Percentiles rank a stretch among this genome's conserved stretches.
These are phyloP conservation scores for Trametes sp. DNA, from an alignment of 1,284 basidiomycete species.

Conservation along the genomic window DNA sequence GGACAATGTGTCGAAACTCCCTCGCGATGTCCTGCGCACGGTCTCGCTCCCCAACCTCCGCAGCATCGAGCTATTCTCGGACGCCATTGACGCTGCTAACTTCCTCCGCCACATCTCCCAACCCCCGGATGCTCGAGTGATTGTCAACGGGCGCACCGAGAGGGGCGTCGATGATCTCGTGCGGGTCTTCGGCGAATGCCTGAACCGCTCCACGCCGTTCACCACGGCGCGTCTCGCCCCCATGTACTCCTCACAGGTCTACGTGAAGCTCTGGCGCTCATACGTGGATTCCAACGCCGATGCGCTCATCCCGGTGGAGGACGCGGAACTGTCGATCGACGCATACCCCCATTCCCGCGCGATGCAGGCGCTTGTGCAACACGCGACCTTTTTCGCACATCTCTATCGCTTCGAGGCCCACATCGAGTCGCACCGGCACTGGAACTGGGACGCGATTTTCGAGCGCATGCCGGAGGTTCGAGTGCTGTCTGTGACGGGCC, in stretches of 20 bases:
- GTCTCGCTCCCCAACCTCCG: constrained; percentile 8
- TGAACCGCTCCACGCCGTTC: background rate
- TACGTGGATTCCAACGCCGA: background rate
- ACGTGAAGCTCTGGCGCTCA: constrained; percentile 6
- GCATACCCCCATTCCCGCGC: background rate
- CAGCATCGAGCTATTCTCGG: constrained; percentile 3
- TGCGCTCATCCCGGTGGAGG: background rate
- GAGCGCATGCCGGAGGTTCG: constrained; percentile 3
- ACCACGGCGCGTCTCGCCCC: background rate
- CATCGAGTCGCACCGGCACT: background rate
- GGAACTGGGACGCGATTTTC: constrained; percentile 9
- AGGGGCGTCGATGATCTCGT: constrained; percentile 5
- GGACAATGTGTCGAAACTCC: background rate
- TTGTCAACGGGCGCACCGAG: constrained; percentile 6
- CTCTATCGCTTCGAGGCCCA: constrained; percentile 3
- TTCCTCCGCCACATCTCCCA: constrained; percentile 14
- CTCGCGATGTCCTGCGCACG: background rate
- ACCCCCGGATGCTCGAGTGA: background rate
- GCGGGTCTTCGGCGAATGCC: background rate
- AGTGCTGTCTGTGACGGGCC: background rate
- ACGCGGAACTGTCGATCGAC: constrained; percentile 5
- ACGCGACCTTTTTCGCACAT: constrained; percentile 4
- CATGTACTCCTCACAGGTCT: background rate
- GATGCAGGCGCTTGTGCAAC: background rate
- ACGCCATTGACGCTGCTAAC: constrained; percentile 11